These are phyloP conservation scores for Saccharomyces jurei DNA, from an alignment of 805 yeast genomes.

Conservation along the genomic window DNA sequence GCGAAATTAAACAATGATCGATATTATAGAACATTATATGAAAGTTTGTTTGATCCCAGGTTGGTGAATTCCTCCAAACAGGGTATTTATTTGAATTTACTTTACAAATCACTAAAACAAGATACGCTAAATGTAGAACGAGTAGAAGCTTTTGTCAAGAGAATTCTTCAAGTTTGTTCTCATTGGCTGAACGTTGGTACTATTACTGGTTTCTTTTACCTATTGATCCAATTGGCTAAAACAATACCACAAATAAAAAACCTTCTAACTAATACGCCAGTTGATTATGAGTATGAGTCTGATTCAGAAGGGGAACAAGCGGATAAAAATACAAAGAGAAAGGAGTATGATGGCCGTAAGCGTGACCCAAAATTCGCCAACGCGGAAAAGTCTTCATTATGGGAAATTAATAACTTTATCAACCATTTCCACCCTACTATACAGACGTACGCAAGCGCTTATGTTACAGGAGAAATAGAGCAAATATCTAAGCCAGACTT, in stretches of 20 bases:
- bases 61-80: conserved; percentile 83
- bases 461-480: conserved; percentile 38
- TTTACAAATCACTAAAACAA: conserved; percentile 72
- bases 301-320: conserved; percentile 39
- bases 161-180: conserved; percentile 76
- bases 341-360: conserved; percentile 68
- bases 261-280: conserved; percentile 47
- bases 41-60: conserved; percentile 78
- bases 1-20: conserved; percentile 55
- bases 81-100: conserved; percentile 78
- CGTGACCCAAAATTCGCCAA: conserved; percentile 91
- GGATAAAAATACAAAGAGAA: conserved; percentile 5
- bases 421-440: conserved; percentile 91
- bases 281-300: conserved; percentile 41
- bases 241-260: conserved; percentile 59
- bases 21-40: conserved; percentile 82
- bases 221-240: conserved; percentile 62
- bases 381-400: conserved; percentile 71
- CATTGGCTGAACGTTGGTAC: conserved; percentile 88
- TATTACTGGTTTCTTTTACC: conserved; percentile 70
- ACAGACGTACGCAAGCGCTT: conserved; percentile 63
- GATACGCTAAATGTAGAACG: conserved; percentile 53
- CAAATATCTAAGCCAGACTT: conserved; percentile 72
- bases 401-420: conserved; percentile 75
- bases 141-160: conserved; percentile 81